phyloP scores from a whole-genome alignment of 2,329 filamentous ascomycete species.

The Lecanicillium sp. region DNA sequence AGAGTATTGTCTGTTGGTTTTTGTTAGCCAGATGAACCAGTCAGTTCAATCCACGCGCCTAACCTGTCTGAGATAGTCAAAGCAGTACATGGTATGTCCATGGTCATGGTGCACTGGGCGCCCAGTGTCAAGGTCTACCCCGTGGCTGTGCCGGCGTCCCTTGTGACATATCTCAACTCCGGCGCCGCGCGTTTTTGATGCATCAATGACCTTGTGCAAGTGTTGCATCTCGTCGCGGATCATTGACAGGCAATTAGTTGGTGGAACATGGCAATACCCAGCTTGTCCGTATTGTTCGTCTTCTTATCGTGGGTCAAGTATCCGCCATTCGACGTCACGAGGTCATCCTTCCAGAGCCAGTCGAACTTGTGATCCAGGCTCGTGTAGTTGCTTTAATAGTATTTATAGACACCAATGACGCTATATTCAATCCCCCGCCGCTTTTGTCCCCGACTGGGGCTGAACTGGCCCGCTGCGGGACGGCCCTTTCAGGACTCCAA shows the following conservation, averaged over 20 bases:
- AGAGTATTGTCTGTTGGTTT: neutral
- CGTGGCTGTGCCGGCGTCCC: neutral
- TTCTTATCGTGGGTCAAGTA: neutral
- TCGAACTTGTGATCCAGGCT: slow-evolving; percentile 5
- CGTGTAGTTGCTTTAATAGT: too few relatives aligned
- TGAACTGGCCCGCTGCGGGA: neutral
- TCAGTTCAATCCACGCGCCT: neutral
- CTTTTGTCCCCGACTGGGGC: neutral
- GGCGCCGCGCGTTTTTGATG: neutral
- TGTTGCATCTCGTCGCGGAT: slow-evolving; percentile 5
- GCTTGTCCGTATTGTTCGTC: neutral
- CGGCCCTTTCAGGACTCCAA: neutral
- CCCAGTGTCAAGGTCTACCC: neutral
- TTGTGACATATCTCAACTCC: neutral
- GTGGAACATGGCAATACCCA: slow-evolving; percentile 7
- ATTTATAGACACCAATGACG: too few relatives aligned
- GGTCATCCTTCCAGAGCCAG: neutral
- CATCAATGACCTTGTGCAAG: neutral
- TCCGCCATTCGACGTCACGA: neutral
- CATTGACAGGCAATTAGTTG: slow-evolving; percentile 4
- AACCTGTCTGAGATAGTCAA: slow-evolving; percentile 8
- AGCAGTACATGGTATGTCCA: slow-evolving; percentile 1
- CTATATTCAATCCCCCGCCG: neutral
- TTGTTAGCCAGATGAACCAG: neutral
- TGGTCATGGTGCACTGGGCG: neutral